phyloP scores from a whole-genome alignment of 306 rosid genomes.

The Echinosophora koreensis region DNA sequence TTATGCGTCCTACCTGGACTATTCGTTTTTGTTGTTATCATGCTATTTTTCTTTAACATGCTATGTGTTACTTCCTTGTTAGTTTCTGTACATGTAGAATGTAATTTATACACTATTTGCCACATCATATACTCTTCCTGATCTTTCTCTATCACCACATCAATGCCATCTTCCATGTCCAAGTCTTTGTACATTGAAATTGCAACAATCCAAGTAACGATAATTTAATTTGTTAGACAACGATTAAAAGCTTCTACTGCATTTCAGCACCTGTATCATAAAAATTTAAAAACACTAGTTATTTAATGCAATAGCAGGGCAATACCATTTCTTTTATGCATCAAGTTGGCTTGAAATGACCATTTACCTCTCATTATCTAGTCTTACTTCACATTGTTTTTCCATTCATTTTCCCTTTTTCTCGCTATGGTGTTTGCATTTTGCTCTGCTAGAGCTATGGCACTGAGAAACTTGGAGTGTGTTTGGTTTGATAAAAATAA shows the following conservation, averaged over 20 bases:
- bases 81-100: too few species aligned
- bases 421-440: not conserved
- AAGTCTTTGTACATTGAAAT: too few species aligned
- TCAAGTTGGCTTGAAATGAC: conserved; percentile 8
- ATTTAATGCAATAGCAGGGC: not conserved
- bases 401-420: not conserved
- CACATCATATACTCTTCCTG: not conserved
- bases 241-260: not conserved
- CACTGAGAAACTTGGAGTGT: not conserved
- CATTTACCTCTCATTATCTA: not conserved
- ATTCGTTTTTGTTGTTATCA: not conserved
- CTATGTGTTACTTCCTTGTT: too few species aligned
- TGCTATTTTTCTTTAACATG: too few species aligned
- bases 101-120: too few species aligned
- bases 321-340: not conserved
- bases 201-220: too few species aligned
- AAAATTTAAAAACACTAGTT: not conserved
- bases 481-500: not conserved
- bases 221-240: conserved; percentile 7
- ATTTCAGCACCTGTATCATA: conserved; percentile 2
- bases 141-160: not conserved
- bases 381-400: not conserved
- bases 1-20: not conserved
- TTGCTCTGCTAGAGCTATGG: not conserved
- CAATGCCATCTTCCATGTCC: not conserved